These are phyloP conservation scores for Xerophyta viscosa DNA, from an alignment of 106 monocot species.

Conservation along the genomic window DNA sequence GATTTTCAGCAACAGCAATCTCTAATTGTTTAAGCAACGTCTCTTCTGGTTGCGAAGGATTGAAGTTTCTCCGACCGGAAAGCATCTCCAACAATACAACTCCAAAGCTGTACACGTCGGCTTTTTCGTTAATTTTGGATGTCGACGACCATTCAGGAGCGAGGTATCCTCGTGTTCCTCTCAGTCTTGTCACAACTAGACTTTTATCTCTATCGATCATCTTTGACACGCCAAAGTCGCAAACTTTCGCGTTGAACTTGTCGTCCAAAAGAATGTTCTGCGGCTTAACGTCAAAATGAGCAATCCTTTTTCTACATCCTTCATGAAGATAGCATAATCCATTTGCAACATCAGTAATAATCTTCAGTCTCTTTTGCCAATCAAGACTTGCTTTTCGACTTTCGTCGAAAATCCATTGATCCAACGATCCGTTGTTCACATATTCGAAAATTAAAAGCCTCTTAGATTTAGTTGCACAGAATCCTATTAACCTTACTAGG, in stretches of 20 bases:
- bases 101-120: slow-evolving; percentile 35
- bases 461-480: slow-evolving; percentile 12
- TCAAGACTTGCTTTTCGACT: slow-evolving; percentile 5
- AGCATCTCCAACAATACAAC: slow-evolving; percentile 29
- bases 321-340: slow-evolving; percentile 39
- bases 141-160: slow-evolving; percentile 39
- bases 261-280: slow-evolving; percentile 38
- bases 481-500: slow-evolving; percentile 24
- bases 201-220: slow-evolving; percentile 38
- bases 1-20: not conserved
- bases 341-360: slow-evolving; percentile 27
- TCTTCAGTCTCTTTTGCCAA: slow-evolving; percentile 25
- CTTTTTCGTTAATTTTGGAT: slow-evolving; percentile 26
- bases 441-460: slow-evolving; percentile 21
- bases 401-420: slow-evolving; percentile 29
- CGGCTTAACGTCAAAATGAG: slow-evolving; percentile 34
- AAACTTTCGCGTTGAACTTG: slow-evolving; percentile 34
- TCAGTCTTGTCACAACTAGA: slow-evolving; percentile 26
- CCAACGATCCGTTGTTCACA: slow-evolving; percentile 22
- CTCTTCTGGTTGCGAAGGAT: slow-evolving; percentile 17
- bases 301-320: slow-evolving; percentile 25
- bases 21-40: slow-evolving; percentile 4
- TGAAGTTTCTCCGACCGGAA: slow-evolving; percentile 23
- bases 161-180: slow-evolving; percentile 32
- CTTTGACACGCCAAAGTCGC: slow-evolving; percentile 41